Percentiles rank a stretch among this genome's conserved stretches.
phyloP scores from a whole-genome alignment of 2,329 filamentous ascomycete genomes.

The Trichoderma brevicompactum region DNA sequence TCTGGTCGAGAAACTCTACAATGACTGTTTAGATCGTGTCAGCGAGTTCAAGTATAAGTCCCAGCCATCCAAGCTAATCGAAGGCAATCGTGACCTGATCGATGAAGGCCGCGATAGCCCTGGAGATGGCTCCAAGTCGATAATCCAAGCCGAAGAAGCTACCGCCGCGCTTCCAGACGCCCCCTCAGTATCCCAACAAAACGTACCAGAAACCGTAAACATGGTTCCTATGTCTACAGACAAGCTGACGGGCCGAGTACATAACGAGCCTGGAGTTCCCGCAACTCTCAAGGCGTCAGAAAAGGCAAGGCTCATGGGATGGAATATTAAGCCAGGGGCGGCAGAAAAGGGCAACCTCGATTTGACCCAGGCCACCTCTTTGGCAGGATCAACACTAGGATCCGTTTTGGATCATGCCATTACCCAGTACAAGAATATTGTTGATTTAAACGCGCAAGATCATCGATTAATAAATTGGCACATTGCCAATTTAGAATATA shows the following conservation, averaged over 20 bases:
- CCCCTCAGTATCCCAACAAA: slow-evolving; percentile 58
- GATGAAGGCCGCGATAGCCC: slow-evolving; percentile 79
- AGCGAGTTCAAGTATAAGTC: slow-evolving; percentile 87
- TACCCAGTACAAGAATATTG: slow-evolving; percentile 78
- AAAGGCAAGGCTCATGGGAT: slow-evolving; percentile 81
- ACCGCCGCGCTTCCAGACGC: slow-evolving; percentile 63
- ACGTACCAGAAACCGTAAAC: slow-evolving; percentile 57
- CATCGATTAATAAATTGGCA: slow-evolving; percentile 96
- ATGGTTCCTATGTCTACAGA: slow-evolving; percentile 68
- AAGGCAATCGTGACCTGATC: slow-evolving; percentile 82
- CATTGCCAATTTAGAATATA: slow-evolving; percentile 96
- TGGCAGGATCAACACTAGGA: slow-evolving; percentile 75
- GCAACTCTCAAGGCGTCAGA: slow-evolving; percentile 74
- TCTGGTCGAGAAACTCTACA: slow-evolving; percentile 89
- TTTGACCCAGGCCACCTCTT: slow-evolving; percentile 66
- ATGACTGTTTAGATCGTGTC: slow-evolving; percentile 89
- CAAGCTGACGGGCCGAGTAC: slow-evolving; percentile 71
- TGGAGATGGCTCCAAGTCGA: slow-evolving; percentile 70
- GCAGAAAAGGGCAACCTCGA: slow-evolving; percentile 70
- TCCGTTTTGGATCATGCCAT: slow-evolving; percentile 93
- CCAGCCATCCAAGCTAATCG: slow-evolving; percentile 69
- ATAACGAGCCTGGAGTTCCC: slow-evolving; percentile 70
- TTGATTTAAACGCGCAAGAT: slow-evolving; percentile 84
- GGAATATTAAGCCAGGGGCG: slow-evolving; percentile 70
- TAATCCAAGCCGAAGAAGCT: slow-evolving; percentile 72